Evolutionary conservation across 2,329 filamentous ascomycete genomes (phyloP).

Genomic region (Hymenoscyphus salicellus): DNA sequence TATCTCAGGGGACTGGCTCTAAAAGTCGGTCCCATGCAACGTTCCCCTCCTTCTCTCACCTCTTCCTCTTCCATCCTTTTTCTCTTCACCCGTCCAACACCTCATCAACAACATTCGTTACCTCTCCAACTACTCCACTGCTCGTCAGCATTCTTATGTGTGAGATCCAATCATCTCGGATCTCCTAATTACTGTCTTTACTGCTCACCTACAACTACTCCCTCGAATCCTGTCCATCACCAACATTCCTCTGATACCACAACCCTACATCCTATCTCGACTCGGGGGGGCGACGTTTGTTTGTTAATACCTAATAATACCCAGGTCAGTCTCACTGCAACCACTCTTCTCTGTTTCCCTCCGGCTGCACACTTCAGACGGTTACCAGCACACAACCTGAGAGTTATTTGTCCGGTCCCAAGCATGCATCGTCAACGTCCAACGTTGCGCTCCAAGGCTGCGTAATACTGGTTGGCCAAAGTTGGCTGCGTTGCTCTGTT

Average conservation of each 20-base stretch:
- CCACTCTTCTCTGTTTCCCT: neutral
- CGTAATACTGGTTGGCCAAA: neutral
- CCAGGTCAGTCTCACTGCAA: neutral
- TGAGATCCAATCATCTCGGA: constrained; percentile 3
- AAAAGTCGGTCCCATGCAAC: neutral
- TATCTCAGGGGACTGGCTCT: neutral
- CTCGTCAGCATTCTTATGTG: neutral
- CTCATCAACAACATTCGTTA: neutral
- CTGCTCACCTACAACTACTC: neutral
- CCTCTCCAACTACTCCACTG: neutral
- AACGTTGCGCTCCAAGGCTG: neutral
- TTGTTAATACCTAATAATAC: constrained; percentile 1
- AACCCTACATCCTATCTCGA: neutral
- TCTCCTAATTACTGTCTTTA: constrained; percentile 1
- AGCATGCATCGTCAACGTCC: neutral
- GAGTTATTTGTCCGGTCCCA: neutral
- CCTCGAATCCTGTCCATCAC: neutral
- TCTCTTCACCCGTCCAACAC: neutral
- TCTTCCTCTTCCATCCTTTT: neutral
- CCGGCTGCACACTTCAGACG: neutral
- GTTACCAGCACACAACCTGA: neutral
- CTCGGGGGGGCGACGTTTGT: neutral
- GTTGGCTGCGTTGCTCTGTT: neutral
- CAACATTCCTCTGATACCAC: constrained; percentile 1
- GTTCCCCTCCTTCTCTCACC: neutral